Evolutionary conservation across 2,329 filamentous ascomycete genomes (phyloP).

Genomic region (Cylindrodendrum hubeiense): DNA sequence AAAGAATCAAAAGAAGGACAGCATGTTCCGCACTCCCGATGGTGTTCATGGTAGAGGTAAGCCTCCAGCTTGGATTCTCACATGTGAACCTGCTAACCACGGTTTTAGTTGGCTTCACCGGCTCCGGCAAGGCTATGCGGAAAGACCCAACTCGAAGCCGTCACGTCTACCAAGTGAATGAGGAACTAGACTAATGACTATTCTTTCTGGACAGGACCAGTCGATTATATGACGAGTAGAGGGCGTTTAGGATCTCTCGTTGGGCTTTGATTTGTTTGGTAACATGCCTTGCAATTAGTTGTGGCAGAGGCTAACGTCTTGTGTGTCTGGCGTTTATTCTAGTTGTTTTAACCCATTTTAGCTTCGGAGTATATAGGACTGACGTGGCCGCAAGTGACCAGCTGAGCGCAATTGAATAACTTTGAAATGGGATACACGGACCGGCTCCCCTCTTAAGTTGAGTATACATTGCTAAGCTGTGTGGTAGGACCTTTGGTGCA

Average conservation of each 20-base stretch:
- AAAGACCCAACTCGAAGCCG: slow-evolving; percentile 87
- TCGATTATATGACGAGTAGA: slow-evolving; percentile 34
- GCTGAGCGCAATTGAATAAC: slow-evolving; percentile 39
- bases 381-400: slow-evolving; percentile 24
- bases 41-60: slow-evolving; percentile 87
- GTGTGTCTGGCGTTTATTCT: slow-evolving; percentile 40
- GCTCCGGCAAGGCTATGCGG: slow-evolving; percentile 94
- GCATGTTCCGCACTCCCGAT: slow-evolving; percentile 96
- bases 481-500: slow-evolving; percentile 25
- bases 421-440: slow-evolving; percentile 19
- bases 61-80: slow-evolving; percentile 32
- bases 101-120: slow-evolving; percentile 88
- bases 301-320: slow-evolving; percentile 59
- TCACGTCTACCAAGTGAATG: slow-evolving; percentile 85
- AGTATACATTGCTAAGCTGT: slow-evolving; percentile 35
- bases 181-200: slow-evolving; percentile 74
- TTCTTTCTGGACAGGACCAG: slow-evolving; percentile 44
- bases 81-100: slow-evolving; percentile 34
- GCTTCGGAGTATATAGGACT: slow-evolving; percentile 39
- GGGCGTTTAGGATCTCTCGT: slow-evolving; percentile 43
- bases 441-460: slow-evolving; percentile 15
- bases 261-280: slow-evolving; percentile 49
- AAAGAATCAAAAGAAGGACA: slow-evolving; percentile 83
- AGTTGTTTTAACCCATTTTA: slow-evolving; percentile 33
- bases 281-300: slow-evolving; percentile 49